Base-by-base conservation (phyloP, 768 basidiomycete genomes). In the Pleurotus pulmonarius region DNA sequence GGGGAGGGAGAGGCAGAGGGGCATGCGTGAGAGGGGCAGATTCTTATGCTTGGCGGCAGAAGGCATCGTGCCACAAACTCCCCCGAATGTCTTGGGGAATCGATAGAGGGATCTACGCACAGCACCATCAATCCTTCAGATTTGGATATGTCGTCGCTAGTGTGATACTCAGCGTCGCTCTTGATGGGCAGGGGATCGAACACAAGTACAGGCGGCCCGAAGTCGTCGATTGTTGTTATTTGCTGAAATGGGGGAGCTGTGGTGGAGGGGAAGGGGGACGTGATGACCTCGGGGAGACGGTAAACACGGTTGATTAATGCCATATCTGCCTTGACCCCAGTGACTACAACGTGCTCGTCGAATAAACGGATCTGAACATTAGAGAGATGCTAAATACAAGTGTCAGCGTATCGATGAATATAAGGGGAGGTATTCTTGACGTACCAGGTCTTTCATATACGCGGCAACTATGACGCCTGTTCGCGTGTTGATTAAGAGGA, bases 321-420 rank as follows among this genome's bases (percentile, higher is more conserved):
- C 18, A 68, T 62, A 48, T 62, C 55, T 9, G 66, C 57, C 55
- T 66, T 61, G 3, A 69, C 54, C 16, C 72, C 73, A 2, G 72
- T 59, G 22, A 76, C 57, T 26, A 72, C 61, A 13, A 77, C 59
- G 39, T 65, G 68, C 9, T 64, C 60, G 3, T 62, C 59, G 49
- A 63, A 67, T 37, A 77, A 55, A 44, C 67, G 66, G 39, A 75
- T 66, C 46, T 69, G 70, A 5, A 75, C 45, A 55, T 69, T 65
- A 18, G 67, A 63, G 22, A 75, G 66, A 18, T 64, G 59, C 73
- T 75, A 49, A 12, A 51, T 4, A 56, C 45, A 11, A 3, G 29
- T 8, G 29, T 8, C 11, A 11, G 29, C 29, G 29, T 34, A 34
- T 34, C 29, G 29, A 34, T 34, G 11, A 34, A 34, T 34, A 4